Conservation (phyloP, 257 asterid genomes). For the Nicotiana obtusifolia region DNA sequence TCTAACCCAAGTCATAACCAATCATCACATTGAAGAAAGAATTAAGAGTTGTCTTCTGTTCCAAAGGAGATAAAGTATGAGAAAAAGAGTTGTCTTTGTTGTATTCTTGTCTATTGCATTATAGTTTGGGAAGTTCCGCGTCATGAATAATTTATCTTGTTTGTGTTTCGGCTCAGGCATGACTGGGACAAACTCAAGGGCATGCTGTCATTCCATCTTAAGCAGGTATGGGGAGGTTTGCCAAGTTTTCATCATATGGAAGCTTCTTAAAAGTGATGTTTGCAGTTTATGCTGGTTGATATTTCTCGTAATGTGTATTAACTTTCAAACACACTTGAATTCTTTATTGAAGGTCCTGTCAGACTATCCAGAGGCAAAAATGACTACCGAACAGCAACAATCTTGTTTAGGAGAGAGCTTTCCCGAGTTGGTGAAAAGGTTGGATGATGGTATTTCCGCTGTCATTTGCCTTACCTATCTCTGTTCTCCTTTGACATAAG, state of each 20-base stretch:
- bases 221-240: slow-evolving; percentile 59
- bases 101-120: background rate
- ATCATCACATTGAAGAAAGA: background rate
- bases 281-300: background rate
- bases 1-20: background rate
- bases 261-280: background rate
- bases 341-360: slow-evolving; percentile 52
- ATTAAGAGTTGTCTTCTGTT: background rate
- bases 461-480: slow-evolving; percentile 23
- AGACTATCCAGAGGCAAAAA: slow-evolving; percentile 83
- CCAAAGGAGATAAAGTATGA: background rate
- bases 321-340: background rate
- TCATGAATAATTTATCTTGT: slow-evolving; percentile 1
- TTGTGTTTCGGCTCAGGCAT: slow-evolving; percentile 50
- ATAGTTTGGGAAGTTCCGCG: background rate
- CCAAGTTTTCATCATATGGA: slow-evolving; percentile 13
- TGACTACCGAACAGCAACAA: slow-evolving; percentile 64
- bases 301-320: background rate
- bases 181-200: slow-evolving; percentile 74
- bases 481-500: background rate
- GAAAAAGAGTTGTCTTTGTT: background rate
- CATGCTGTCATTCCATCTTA: slow-evolving; percentile 63
- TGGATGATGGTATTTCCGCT: slow-evolving; percentile 88
- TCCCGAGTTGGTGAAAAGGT: slow-evolving; percentile 79
- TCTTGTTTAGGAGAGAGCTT: slow-evolving; percentile 70